Evolutionary conservation across 192 early-diverging fungal species (phyloP), one percentile per base, ranked within the genome.

Genomic region (Backusella australiensis): DNA sequence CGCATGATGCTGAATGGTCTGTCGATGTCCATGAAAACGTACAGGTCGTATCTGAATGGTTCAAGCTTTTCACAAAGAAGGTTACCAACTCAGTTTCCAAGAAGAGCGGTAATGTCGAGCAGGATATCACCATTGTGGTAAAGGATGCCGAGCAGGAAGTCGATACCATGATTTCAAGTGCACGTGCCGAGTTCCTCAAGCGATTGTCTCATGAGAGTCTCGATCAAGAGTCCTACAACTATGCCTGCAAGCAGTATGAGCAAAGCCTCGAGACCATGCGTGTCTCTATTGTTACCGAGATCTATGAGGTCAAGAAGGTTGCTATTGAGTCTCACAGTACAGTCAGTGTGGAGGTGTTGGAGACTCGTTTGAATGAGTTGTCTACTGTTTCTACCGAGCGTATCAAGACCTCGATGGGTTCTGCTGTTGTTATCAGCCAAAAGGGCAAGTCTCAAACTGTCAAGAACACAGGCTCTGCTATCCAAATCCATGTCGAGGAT

Each of bases 11-110:
- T 44, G 70, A 67, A 46, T 75, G 59, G 74, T 38, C 63, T 75
- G 65, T 75, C 9, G 74, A 75, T 75, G 74, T 75, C 15, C 32
- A 75, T 9, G 74, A 75, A 6, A 75, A 75, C n/a, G 74, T 42
- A 3, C 38, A 26, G 32, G 41, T 75, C 0, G 34, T 75, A 8
- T 59, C 41, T 19, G 52, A 75, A 46, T 75, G 74, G 74, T 67
- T 75, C 39, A 39, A 75, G 15, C 39, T 42, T 29, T 63, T 75
- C 34, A 75, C 74, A 19, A 32, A 44, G 4, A 56, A 34, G 23
- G 6, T 75, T 35, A 29, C 29, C 9, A 42, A n/a, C 21, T 67
- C 63, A 6, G 74, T 67, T 32, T 17, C 21, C 15, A 39, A 67
- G 26, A 41, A 32, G 5, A 41, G 42, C 7, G 42, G 23, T 0